Evolutionary conservation across 2,329 filamentous ascomycete species (phyloP).

Genomic region (Fusarium globosum): DNA sequence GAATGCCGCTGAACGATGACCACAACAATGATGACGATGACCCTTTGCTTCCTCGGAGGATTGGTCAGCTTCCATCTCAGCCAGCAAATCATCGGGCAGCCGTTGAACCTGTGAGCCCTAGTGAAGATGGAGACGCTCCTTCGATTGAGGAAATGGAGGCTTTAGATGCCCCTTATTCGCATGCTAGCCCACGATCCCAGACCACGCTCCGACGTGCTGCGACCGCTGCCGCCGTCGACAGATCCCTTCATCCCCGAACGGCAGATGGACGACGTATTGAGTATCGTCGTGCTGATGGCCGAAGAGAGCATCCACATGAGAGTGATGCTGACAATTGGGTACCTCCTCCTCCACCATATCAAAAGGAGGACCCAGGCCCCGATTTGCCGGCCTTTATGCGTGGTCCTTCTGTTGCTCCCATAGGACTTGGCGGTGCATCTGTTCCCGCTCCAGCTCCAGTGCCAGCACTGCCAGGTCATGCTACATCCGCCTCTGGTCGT

Average conservation of each 20-base stretch:
- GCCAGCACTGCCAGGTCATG: slow-evolving; percentile 14
- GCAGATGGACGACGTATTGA: slow-evolving; percentile 65
- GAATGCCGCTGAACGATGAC: slow-evolving; percentile 44
- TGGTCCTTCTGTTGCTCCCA: slow-evolving; percentile 57
- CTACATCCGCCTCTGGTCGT: neutral
- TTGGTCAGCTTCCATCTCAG: slow-evolving; percentile 48
- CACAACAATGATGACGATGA: slow-evolving; percentile 57
- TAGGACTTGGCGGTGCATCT: slow-evolving; percentile 40
- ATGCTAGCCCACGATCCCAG: slow-evolving; percentile 76
- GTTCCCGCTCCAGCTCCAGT: slow-evolving; percentile 40
- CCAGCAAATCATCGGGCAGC: slow-evolving; percentile 15
- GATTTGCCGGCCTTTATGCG: slow-evolving; percentile 68
- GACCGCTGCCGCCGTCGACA: slow-evolving; percentile 79
- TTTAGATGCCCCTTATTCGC: slow-evolving; percentile 77
- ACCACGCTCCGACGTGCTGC: slow-evolving; percentile 78
- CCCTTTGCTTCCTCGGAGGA: slow-evolving; percentile 63
- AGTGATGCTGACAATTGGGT: slow-evolving; percentile 92
- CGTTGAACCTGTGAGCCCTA: slow-evolving; percentile 42
- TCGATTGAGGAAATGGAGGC: slow-evolving; percentile 69
- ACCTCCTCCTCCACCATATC: slow-evolving; percentile 84
- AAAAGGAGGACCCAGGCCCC: slow-evolving; percentile 67
- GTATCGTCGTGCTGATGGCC: slow-evolving; percentile 76
- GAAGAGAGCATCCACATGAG: slow-evolving; percentile 81
- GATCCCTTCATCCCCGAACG: slow-evolving; percentile 71
- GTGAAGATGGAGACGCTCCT: slow-evolving; percentile 57